These are phyloP conservation scores for Mediolabrus comicus DNA, from an alignment of 108 stramenopile species.

Conservation along the genomic window DNA sequence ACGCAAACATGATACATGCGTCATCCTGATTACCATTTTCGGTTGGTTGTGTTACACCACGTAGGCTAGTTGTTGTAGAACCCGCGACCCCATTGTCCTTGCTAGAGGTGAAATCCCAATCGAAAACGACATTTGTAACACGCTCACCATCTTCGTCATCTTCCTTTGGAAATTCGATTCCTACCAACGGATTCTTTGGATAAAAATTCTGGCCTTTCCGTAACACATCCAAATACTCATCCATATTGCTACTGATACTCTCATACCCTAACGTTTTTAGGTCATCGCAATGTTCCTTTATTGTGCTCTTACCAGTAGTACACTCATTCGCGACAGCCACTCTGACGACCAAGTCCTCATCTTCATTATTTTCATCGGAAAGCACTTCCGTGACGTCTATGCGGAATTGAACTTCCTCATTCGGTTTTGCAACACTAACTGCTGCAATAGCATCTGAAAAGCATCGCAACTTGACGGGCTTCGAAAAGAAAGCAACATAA, in stretches of 20 bases:
- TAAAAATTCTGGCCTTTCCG: constrained; percentile 31
- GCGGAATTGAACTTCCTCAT: constrained; percentile 25
- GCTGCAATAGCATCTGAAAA: constrained; percentile 34
- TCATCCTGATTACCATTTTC: constrained; percentile 19
- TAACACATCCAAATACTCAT: constrained; percentile 34
- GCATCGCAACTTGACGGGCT: constrained; percentile 72
- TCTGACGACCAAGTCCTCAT: constrained; percentile 61
- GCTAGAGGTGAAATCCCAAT: constrained; percentile 61
- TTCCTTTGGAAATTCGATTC: constrained; percentile 37
- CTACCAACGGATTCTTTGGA: constrained; percentile 47
- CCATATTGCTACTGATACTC: constrained; percentile 29
- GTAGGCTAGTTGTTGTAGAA: constrained; percentile 29
- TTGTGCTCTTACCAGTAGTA: constrained; percentile 59
- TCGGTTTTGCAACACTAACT: constrained; percentile 20
- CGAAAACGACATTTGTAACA: constrained; percentile 45
- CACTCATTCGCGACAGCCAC: constrained; percentile 82
- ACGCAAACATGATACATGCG: constrained; percentile 62
- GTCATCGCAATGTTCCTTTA: constrained; percentile 40
- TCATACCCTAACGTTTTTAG: constrained; percentile 31
- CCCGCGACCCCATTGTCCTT: neutral
- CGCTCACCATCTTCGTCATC: constrained; percentile 18
- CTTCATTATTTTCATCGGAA: constrained; percentile 4
- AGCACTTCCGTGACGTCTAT: constrained; percentile 36
- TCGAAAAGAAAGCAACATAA: constrained; percentile 90
- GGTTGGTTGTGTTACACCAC: constrained; percentile 10